Base-by-base conservation (phyloP, 2,329 filamentous ascomycete species). In the Madurella mycetomatis region DNA sequence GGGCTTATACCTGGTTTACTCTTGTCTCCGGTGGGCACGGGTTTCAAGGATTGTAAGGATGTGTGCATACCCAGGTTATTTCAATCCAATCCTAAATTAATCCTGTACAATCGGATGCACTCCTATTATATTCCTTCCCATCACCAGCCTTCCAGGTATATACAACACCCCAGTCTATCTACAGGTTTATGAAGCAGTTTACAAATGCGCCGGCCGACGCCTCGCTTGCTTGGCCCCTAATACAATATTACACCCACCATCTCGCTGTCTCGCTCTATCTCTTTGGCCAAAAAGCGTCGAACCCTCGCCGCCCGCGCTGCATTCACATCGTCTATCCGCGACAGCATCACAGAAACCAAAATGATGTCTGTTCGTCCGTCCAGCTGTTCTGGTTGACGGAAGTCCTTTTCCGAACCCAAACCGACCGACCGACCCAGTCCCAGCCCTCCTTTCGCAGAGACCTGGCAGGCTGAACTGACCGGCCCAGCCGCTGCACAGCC, bases 91-190 rank as follows among this genome's bases (percentile, higher is more conserved):
- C 3, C 25, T 7, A 7, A 25, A 4, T 25, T 25, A 4, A 7
- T 7, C 7, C 4, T 25, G 25, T 4, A 25, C 25, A 25, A 25
- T 25, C 7, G 25, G 25, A 37, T 5, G 34, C 13, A 15, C 9
- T 37, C 44, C 25, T 47, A 3, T 41, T 47, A 15, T 2, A n/a
- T 42, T 25, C 43, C 44, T 13, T 1, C 18, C 17, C 13, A 37
- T 37, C 13, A 4, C 9, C 34, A 37, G 9, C 34, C 34, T 4
- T 37, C 4, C 34, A 37, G 31, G 5, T 15, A 47, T 19, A 45
- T 41, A 44, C 51, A 41, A 41, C 45, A 17, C 39, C 32, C 30
- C 41, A 12, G 41, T 53, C 41, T 53, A 47, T 53, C 39, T 40
- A 40, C 40, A 48, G 40, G n/a, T 40, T 39, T 48, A 48, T 53